Evolutionary conservation across 441 rosid species (phyloP).

Genomic region (Jatropha podagrica): DNA sequence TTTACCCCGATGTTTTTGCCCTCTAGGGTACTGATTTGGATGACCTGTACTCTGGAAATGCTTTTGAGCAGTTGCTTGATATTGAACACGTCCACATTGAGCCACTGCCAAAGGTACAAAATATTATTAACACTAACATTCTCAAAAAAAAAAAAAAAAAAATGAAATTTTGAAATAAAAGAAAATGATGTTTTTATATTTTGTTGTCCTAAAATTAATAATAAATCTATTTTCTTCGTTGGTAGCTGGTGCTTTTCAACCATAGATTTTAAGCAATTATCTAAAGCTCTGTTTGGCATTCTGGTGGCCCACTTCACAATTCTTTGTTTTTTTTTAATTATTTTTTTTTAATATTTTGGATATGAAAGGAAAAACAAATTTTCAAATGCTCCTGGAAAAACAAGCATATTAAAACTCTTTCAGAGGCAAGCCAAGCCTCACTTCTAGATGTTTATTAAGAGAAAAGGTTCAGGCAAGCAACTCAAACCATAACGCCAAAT

Average conservation of each 20-base stretch:
- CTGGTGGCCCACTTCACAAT: background rate
- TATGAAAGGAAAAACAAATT: background rate
- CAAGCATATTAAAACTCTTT: background rate
- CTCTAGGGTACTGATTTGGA: constrained; percentile 41
- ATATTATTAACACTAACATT: background rate
- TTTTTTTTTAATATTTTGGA: background rate
- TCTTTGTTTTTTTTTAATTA: background rate
- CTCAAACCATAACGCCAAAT: background rate
- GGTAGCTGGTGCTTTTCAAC: background rate
- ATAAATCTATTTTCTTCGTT: background rate
- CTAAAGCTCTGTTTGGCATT: too few relatives aligned
- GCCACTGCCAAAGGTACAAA: constrained; percentile 44
- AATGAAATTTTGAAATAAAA: background rate
- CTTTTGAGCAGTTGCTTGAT: constrained; percentile 84
- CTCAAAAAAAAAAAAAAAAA: too few relatives aligned
- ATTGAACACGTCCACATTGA: constrained; percentile 61
- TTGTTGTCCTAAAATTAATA: background rate
- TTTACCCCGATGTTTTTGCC: constrained; percentile 49
- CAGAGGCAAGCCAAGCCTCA: background rate
- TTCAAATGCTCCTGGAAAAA: background rate
- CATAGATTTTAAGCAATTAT: background rate
- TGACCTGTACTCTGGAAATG: constrained; percentile 67
- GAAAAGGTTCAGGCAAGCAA: background rate
- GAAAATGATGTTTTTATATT: background rate
- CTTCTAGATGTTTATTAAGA: background rate